A percentile compares a stretch with the other conserved stretches of the same genome.
phyloP scores from a whole-genome alignment of 345 rosid genomes.

The Citrus mangshanensis region DNA sequence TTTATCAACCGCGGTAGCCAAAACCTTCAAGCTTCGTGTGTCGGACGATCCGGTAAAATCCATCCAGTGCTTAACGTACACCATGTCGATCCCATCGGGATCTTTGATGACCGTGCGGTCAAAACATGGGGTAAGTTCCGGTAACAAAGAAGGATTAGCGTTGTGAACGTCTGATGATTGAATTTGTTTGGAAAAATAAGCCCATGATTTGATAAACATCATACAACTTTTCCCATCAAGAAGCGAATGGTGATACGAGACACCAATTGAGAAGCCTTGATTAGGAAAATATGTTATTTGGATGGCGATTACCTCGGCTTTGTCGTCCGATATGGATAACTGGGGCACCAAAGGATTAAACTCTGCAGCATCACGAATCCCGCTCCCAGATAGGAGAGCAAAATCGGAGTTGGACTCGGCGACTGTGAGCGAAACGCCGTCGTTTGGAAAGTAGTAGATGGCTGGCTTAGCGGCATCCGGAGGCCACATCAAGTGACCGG shows the following conservation, averaged over 20 bases:
- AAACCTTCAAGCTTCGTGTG: background rate
- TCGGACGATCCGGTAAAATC: background rate
- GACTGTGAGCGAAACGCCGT: background rate
- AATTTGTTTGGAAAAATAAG: background rate
- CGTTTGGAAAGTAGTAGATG: background rate
- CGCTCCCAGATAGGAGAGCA: background rate
- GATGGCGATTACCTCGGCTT: background rate
- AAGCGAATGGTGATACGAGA: background rate
- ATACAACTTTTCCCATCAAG: background rate
- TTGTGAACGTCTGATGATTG: background rate
- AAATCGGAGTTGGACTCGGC: background rate
- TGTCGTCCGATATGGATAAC: background rate
- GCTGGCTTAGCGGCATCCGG: background rate
- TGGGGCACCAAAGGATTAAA: background rate
- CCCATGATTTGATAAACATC: background rate
- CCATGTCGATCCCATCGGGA: background rate
- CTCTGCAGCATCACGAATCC: background rate
- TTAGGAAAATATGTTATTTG: background rate
- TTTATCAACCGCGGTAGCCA: background rate
- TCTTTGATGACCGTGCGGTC: background rate
- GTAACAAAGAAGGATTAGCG: background rate
- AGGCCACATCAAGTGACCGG: background rate
- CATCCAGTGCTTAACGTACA: background rate
- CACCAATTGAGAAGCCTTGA: background rate
- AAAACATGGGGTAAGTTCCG: background rate